Base-by-base conservation (phyloP, 108 stramenopile species). In the Cyclotella sp. region DNA sequence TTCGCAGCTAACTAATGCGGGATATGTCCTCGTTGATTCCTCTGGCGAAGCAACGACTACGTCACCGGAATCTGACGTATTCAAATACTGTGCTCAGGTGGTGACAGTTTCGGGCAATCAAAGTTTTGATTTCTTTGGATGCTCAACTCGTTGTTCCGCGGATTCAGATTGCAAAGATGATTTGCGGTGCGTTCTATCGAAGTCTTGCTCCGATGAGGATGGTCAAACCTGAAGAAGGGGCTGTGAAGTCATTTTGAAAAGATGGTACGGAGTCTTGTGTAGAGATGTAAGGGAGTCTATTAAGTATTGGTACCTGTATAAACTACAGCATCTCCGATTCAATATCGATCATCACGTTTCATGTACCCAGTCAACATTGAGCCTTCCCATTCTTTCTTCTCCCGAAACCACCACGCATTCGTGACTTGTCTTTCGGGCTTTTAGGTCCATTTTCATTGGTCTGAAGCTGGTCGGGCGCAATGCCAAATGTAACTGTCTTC, bases 1-100 rank as follows among this genome's bases (percentile, higher is more conserved):
- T 30, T 22, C 0, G 9, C 27, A 70, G 45, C 68, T 64, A 28
- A 65, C 47, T 19, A 81, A 81, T 66, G 80, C 80, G 16, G 80
- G 80, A n/a, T 81, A 54, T 28, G 54, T 59, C 15, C 30, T 28
- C 0, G 62, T 45, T 47, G 26, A 47, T 45, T 11, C 15, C 2
- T 26, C 55, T 14, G 26, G 13, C 24, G 64, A 54, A 34, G 1
- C 64, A 8, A 73, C 63, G 11, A n/a, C 76, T 18, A 16, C 60
- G 64, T 45, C 30, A 40, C 47, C 70, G 0, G 40, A 68, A 53
- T 19, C 44, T 2, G 44, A 58, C 13, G 24, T 21, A 58, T 27
- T 58, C 22, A 24, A 28, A 28, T 58, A 52, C 24, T 66, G 73
- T 46, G 64, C 73, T 47, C 49, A 74, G n/a, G 47, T 55, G 19